Conservation (phyloP, 495 filamentous ascomycete genomes). For the Neurospora sp. region DNA sequence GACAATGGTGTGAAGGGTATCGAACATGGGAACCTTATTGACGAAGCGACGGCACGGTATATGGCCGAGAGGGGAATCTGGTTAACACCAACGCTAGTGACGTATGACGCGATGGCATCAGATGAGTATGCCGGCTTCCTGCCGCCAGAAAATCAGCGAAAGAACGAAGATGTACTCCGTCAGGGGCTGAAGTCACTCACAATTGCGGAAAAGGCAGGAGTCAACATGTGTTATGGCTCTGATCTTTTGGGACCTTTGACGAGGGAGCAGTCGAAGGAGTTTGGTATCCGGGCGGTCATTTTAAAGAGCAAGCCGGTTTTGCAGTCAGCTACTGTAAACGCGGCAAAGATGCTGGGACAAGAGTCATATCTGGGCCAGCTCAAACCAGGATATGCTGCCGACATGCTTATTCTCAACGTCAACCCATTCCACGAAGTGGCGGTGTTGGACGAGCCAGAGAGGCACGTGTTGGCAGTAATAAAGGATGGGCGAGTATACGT, state of each 20-base stretch:
- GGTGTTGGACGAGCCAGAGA: neutral
- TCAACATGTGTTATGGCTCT: conserved; percentile 46
- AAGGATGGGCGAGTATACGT: neutral
- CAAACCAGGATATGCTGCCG: neutral
- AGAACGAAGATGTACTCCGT: conserved; percentile 38
- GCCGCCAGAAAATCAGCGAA: conserved; percentile 28
- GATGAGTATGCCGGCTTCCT: conserved; percentile 34
- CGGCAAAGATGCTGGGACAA: conserved; percentile 36
- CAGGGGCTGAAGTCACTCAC: conserved; percentile 35
- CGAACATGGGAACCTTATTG: conserved; percentile 48
- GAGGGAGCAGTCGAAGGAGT: conserved; percentile 40
- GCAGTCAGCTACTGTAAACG: conserved; percentile 42
- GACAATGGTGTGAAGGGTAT: conserved; percentile 46
- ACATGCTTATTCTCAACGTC: neutral
- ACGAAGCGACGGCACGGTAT: conserved; percentile 37
- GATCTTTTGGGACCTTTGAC: conserved; percentile 42
- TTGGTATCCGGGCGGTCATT: conserved; percentile 34
- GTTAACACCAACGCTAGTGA: conserved; percentile 44
- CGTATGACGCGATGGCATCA: conserved; percentile 40
- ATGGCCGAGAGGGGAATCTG: conserved; percentile 37
- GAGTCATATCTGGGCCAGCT: conserved; percentile 36
- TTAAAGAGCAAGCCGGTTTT: conserved; percentile 34
- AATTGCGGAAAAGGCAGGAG: conserved; percentile 36
- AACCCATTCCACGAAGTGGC: neutral
- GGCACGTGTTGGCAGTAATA: neutral